These are phyloP conservation scores for Herpetomonas samuelpessoai DNA, from an alignment of 208 protist species.

Conservation along the genomic window DNA sequence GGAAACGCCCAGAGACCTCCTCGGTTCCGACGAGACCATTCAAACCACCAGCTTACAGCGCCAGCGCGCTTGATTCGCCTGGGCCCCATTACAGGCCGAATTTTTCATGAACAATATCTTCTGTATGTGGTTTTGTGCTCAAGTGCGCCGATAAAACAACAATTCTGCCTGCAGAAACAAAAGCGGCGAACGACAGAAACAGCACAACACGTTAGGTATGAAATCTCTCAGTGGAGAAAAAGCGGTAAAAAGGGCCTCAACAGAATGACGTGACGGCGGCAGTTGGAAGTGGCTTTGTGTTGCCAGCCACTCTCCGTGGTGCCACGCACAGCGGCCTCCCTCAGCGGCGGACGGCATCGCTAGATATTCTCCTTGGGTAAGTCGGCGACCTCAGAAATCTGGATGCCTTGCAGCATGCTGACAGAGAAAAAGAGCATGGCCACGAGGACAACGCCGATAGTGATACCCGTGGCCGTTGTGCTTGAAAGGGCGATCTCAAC, in stretches of 20 bases:
- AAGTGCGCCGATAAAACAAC: background rate
- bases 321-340: background rate
- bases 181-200: background rate
- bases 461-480: slow-evolving; percentile 52
- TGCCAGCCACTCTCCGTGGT: no score
- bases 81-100: background rate
- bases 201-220: background rate
- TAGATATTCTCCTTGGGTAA: background rate
- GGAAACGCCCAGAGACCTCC: no score
- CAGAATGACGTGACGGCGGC: no score
- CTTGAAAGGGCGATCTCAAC: slow-evolving; percentile 67
- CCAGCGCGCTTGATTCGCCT: background rate
- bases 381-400: slow-evolving; percentile 57
- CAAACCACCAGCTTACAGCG: background rate
- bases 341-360: no score
- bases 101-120: background rate
- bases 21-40: background rate
- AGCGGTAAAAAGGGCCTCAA: slow-evolving; percentile 10
- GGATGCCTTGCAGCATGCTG: slow-evolving; percentile 73
- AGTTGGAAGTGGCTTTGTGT: no score
- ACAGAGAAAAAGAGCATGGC: slow-evolving; percentile 63
- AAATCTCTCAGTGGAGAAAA: background rate
- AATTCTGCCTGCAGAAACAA: background rate
- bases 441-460: slow-evolving; percentile 55
- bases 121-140: background rate